phyloP scores from a whole-genome alignment of 148 eudicot genomes.

The Rhododendron griersonianum region DNA sequence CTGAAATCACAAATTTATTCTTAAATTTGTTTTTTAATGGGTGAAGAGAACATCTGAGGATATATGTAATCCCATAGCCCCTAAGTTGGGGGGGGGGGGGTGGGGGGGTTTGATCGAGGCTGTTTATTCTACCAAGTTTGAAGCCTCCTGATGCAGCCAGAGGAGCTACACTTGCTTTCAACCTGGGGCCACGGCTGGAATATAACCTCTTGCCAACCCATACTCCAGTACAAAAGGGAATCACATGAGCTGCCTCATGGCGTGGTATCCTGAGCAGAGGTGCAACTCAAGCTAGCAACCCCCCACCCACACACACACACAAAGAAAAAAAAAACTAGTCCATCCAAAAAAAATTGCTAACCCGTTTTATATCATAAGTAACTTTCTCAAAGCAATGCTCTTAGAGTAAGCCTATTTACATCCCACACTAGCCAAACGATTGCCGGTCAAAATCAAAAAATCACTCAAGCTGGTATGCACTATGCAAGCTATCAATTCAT shows the following conservation, averaged over 20 bases:
- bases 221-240: neutral
- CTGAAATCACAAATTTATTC: conserved; percentile 30
- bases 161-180: neutral
- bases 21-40: neutral
- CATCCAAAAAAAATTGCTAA: neutral
- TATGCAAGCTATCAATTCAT: neutral
- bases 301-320: too few relatives aligned
- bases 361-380: neutral
- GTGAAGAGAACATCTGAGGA: neutral
- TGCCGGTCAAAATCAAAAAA: neutral
- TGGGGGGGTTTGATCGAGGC: neutral
- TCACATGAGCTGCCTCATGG: neutral
- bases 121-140: neutral
- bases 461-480: neutral
- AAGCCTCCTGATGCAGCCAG: neutral
- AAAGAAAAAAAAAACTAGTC: too few relatives aligned
- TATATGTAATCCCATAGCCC: neutral
- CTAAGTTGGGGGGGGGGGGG: neutral
- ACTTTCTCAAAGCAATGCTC: neutral
- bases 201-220: neutral
- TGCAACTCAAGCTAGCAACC: neutral
- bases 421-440: neutral
- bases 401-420: neutral
- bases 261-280: neutral
- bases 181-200: neutral